Conservation (phyloP, 2,329 filamentous ascomycete genomes). For the Cladobotryum protrusum region DNA sequence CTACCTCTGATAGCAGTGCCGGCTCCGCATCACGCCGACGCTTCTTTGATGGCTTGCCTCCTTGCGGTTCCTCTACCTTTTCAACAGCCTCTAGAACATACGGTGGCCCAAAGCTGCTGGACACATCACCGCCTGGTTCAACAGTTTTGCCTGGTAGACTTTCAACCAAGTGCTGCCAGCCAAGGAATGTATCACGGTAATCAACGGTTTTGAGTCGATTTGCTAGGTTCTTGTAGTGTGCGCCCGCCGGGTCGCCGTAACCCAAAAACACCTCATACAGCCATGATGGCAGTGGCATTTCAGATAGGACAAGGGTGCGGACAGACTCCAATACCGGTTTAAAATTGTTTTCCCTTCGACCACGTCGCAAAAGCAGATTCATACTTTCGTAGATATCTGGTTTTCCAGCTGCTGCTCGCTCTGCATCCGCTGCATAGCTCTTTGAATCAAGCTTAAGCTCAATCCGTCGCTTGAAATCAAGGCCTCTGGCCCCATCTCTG, state of each 20-base stretch:
- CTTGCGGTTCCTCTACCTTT: slow-evolving; percentile 43
- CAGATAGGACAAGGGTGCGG: slow-evolving; percentile 74
- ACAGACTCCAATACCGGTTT: slow-evolving; percentile 90
- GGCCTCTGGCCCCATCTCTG: slow-evolving; percentile 51
- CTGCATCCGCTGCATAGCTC: slow-evolving; percentile 72
- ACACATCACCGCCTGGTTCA: slow-evolving; percentile 66
- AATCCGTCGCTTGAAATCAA: slow-evolving; percentile 66
- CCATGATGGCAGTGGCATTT: slow-evolving; percentile 83
- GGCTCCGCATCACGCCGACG: slow-evolving; percentile 73
- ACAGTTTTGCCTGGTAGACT: slow-evolving; percentile 83
- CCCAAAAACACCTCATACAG: slow-evolving; percentile 96
- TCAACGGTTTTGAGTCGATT: slow-evolving; percentile 76
- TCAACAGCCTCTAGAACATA: slow-evolving; percentile 71
- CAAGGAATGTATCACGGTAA: slow-evolving; percentile 87
- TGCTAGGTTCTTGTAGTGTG: slow-evolving; percentile 75
- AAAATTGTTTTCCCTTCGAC: slow-evolving; percentile 93
- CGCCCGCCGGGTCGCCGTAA: slow-evolving; percentile 85
- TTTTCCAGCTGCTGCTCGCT: slow-evolving; percentile 58
- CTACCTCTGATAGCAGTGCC: slow-evolving; percentile 53
- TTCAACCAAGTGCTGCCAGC: slow-evolving; percentile 91
- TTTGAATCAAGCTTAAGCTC: slow-evolving; percentile 74
- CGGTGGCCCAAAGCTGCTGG: slow-evolving; percentile 74
- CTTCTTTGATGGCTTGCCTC: slow-evolving; percentile 70
- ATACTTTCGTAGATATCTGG: slow-evolving; percentile 75
- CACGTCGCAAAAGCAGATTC: slow-evolving; percentile 79